Evolutionary conservation across 2,329 filamentous ascomycete genomes (phyloP).

Genomic region (Didymella keratinophila): DNA sequence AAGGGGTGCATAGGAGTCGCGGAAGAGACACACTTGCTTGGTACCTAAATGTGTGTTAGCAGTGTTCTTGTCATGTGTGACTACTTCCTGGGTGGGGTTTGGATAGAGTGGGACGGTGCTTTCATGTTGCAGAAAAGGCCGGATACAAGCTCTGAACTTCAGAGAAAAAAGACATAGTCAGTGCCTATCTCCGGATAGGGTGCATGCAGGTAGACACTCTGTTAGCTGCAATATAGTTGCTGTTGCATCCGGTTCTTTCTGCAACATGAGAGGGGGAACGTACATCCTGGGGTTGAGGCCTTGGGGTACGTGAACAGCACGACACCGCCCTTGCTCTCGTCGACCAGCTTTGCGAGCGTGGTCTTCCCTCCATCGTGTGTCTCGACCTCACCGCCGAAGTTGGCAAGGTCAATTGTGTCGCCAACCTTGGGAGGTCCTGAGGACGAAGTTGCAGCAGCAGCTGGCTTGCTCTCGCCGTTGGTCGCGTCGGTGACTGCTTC

Average conservation of each 20-base stretch:
- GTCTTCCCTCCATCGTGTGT: slow-evolving; percentile 84
- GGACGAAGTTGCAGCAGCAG: slow-evolving; percentile 19
- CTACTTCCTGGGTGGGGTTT: too few species aligned
- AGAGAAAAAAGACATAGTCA: too few species aligned
- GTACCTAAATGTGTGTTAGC: slow-evolving; percentile 70
- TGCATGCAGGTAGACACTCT: too few species aligned
- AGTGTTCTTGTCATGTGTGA: background rate
- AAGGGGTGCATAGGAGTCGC: slow-evolving; percentile 80
- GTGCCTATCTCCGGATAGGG: too few species aligned
- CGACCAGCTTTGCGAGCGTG: slow-evolving; percentile 79
- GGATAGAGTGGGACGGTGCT: too few species aligned
- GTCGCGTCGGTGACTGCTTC: slow-evolving; percentile 42
- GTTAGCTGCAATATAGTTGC: too few species aligned
- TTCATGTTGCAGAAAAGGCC: too few species aligned
- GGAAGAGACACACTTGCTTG: slow-evolving; percentile 90
- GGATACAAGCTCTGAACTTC: too few species aligned
- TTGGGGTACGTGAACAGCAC: slow-evolving; percentile 96
- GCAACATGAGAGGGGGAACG: slow-evolving; percentile 51
- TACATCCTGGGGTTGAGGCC: slow-evolving; percentile 93
- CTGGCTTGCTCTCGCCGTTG: slow-evolving; percentile 40
- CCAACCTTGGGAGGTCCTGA: slow-evolving; percentile 53
- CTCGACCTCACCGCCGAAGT: slow-evolving; percentile 75
- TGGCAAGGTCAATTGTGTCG: slow-evolving; percentile 61
- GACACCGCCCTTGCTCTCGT: slow-evolving; percentile 83
- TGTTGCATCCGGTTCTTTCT: too few species aligned